Conservation (phyloP, 2,329 filamentous ascomycete species). For the Escovopsis sp. region DNA sequence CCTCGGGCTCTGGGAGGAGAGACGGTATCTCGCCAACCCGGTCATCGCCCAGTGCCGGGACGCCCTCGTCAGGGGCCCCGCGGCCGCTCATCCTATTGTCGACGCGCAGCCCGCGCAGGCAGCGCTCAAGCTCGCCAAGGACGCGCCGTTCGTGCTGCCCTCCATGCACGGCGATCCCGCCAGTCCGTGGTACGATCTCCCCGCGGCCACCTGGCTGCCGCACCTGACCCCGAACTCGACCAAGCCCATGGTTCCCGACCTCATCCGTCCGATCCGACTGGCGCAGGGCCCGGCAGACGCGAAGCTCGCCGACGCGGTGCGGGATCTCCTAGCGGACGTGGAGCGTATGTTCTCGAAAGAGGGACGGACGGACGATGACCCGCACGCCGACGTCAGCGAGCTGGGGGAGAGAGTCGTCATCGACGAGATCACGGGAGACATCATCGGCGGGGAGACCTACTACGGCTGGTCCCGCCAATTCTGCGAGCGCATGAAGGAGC, state of each 20-base stretch:
- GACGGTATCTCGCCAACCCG: constrained; percentile 42
- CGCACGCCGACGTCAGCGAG: constrained; percentile 52
- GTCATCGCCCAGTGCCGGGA: constrained; percentile 45
- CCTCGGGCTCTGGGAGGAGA: constrained; percentile 55
- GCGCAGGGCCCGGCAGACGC: constrained; percentile 52
- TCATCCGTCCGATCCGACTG: constrained; percentile 59
- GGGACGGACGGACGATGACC: constrained; percentile 27
- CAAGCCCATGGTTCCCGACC: constrained; percentile 54
- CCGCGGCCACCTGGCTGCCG: constrained; percentile 67
- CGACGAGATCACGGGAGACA: constrained; percentile 51
- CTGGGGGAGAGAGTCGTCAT: constrained; percentile 54
- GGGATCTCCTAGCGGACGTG: constrained; percentile 53
- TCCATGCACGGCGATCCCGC: constrained; percentile 61
- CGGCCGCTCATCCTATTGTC: constrained; percentile 9
- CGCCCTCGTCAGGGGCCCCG: constrained; percentile 30
- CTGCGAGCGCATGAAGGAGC: constrained; percentile 64
- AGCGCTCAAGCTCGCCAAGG: constrained; percentile 31
- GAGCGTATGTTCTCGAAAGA: constrained; percentile 50
- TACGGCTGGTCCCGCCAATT: constrained; percentile 79
- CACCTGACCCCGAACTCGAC: constrained; percentile 65
- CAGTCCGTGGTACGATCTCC: constrained; percentile 67
- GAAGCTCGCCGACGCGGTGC: constrained; percentile 52
- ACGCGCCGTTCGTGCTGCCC: constrained; percentile 56
- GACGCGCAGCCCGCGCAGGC: constrained; percentile 10
- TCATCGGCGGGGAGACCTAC: constrained; percentile 57